phyloP scores from a whole-genome alignment of 1,284 basidiomycete genomes.

The Cutaneotrichosporon sp. region DNA sequence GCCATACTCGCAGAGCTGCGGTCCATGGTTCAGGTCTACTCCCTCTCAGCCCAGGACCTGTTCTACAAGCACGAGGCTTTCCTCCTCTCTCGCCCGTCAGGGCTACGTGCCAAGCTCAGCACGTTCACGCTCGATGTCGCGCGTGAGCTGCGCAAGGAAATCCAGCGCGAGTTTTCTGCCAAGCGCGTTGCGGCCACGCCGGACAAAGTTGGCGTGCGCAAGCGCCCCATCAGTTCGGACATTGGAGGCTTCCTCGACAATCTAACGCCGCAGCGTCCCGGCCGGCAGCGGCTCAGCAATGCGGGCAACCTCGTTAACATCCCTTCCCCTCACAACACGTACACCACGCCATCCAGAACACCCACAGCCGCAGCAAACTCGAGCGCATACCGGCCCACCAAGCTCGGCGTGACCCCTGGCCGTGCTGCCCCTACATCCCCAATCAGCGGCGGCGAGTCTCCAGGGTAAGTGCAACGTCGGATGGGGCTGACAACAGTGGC shows the following conservation, averaged over 20 bases:
- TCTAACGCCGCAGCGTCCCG: constrained; percentile 37
- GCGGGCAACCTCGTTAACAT: constrained; percentile 30
- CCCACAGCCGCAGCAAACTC: constrained; percentile 22
- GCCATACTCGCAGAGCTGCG: constrained; percentile 22
- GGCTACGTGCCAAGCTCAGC: constrained; percentile 45
- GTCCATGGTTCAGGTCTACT: constrained; percentile 49
- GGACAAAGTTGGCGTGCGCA: constrained; percentile 31
- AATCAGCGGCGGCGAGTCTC: constrained; percentile 36
- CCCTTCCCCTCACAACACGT: constrained; percentile 24
- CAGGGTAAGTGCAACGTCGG: constrained; percentile 9
- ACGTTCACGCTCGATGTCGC: constrained; percentile 46
- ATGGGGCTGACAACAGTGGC: constrained; percentile 16
- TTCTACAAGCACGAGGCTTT: constrained; percentile 57
- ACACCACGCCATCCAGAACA: constrained; percentile 24
- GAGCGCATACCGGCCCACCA: constrained; percentile 27
- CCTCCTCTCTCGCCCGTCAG: constrained; percentile 49
- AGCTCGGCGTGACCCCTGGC: constrained; percentile 28
- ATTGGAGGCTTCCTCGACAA: constrained; percentile 49
- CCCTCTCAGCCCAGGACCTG: constrained; percentile 48
- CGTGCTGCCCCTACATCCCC: constrained; percentile 38
- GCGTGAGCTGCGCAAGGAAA: constrained; percentile 51
- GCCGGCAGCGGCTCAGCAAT: constrained; percentile 25
- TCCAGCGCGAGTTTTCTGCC: constrained; percentile 48
- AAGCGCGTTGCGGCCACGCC: constrained; percentile 29
- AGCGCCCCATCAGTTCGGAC: constrained; percentile 31